Conservation (phyloP, 176 grass and related monocot genomes). For the Avena insularis region DNA sequence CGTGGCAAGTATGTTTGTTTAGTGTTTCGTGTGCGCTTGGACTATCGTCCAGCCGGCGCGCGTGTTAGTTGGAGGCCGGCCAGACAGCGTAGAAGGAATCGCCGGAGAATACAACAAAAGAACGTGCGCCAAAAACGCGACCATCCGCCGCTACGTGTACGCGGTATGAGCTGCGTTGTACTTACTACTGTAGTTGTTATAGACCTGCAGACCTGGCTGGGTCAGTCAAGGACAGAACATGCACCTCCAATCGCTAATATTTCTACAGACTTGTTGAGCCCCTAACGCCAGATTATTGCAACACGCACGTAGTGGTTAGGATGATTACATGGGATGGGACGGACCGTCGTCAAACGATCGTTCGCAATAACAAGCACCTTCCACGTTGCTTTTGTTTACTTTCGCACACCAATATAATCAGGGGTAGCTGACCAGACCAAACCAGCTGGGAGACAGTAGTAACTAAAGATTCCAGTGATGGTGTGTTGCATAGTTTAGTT, state of each 20-base stretch:
- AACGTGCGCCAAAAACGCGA: slow-evolving; percentile 16
- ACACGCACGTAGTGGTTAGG: not conserved
- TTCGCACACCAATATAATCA: not conserved
- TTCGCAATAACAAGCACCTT: not conserved
- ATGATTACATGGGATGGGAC: not conserved
- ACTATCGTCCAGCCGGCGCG: not conserved
- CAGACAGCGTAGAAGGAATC: not conserved
- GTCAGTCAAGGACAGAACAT: not conserved
- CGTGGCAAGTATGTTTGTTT: not conserved
- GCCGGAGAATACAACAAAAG: not conserved
- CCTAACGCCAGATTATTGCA: not conserved
- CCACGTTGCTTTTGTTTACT: not conserved
- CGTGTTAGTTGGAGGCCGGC: slow-evolving; percentile 10
- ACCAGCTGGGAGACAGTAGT: not conserved
- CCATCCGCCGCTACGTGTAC: not conserved
- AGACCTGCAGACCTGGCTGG: not conserved
- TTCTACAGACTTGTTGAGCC: too few species aligned
- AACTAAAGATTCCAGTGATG: not conserved
- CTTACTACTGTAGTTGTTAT: not conserved
- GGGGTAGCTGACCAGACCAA: not conserved
- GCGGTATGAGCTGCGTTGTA: not conserved
- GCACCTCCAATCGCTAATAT: not conserved
- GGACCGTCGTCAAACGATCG: not conserved
- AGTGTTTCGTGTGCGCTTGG: slow-evolving; percentile 31
- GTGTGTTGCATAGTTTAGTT: not conserved